Percentiles rank a stretch among this genome's conserved stretches.
Evolutionary conservation across 306 rosid species (phyloP).

Genomic region (Cyclanthera cordifolia): DNA sequence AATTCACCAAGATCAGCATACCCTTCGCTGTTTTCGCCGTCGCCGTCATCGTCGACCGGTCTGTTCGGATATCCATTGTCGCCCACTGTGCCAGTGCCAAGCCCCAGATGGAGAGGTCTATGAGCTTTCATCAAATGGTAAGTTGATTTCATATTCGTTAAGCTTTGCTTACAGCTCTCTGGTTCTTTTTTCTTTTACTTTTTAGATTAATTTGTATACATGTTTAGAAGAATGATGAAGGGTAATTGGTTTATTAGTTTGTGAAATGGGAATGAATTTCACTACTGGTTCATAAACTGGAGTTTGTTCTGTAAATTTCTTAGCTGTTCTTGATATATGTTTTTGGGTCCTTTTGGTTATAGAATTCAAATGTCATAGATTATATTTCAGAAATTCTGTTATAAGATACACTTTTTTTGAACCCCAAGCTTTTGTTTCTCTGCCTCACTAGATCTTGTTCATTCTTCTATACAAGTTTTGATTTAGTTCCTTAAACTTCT

Average conservation of each 20-base stretch:
- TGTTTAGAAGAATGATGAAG: slow-evolving; percentile 22
- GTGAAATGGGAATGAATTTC: slow-evolving; percentile 26
- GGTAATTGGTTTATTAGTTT: slow-evolving; percentile 34
- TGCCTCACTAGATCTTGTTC: not conserved
- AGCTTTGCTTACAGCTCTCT: slow-evolving; percentile 15
- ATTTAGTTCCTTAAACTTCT: not conserved
- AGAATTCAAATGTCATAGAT: slow-evolving; percentile 8
- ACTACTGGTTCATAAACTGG: slow-evolving; percentile 24
- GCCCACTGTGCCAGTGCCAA: slow-evolving; percentile 66
- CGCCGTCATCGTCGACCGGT: slow-evolving; percentile 57
- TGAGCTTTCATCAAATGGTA: slow-evolving; percentile 26
- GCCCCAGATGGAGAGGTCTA: slow-evolving; percentile 71
- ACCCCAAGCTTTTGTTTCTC: not conserved
- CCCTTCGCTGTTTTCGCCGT: slow-evolving; percentile 57
- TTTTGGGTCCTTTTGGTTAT: not conserved
- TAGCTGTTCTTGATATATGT: not conserved
- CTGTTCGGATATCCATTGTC: slow-evolving; percentile 78
- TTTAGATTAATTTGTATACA: slow-evolving; percentile 31
- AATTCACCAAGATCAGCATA: slow-evolving; percentile 65
- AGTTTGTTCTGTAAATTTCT: slow-evolving; percentile 55
- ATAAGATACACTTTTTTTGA: not conserved
- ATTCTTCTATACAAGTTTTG: not conserved
- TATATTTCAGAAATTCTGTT: not conserved
- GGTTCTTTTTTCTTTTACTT: not conserved
- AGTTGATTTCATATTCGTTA: slow-evolving; percentile 10